Percentiles rank a stretch among this genome's conserved stretches.
These are phyloP conservation scores for Lobosporangium transversale DNA, from an alignment of 192 early-diverging fungal genomes.

Conservation along the genomic window DNA sequence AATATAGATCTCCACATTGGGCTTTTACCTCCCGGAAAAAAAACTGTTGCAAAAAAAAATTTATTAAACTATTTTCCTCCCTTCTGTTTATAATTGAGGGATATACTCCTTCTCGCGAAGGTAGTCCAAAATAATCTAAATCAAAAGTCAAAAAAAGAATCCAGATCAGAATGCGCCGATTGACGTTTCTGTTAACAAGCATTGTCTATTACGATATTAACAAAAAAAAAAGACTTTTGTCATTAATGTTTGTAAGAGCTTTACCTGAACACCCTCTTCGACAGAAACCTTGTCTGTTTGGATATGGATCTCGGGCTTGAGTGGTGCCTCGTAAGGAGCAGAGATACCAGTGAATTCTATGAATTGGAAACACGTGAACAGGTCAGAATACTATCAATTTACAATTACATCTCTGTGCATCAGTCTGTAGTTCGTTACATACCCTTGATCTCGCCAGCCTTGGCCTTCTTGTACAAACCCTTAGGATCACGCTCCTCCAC, in stretches of 20 bases:
- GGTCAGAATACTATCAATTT: too few relatives aligned
- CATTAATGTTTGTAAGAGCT: not conserved
- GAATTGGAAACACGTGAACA: too few relatives aligned
- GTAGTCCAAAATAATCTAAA: conserved; percentile 47
- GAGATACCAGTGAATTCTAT: conserved; percentile 93
- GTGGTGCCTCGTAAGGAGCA: conserved; percentile 90
- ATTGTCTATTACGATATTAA: too few relatives aligned
- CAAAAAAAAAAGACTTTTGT: too few relatives aligned
- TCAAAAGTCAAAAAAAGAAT: too few relatives aligned
- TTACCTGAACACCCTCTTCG: conserved; percentile 72
- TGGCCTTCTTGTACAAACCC: conserved; percentile 96
- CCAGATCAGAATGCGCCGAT: too few relatives aligned
- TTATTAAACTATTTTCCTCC: too few relatives aligned
- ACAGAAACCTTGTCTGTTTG: conserved; percentile 79
- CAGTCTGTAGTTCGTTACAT: too few relatives aligned
- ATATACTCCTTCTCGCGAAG: conserved; percentile 41
- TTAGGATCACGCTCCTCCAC: conserved; percentile 94
- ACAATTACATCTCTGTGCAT: not conserved
- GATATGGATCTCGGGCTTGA: conserved; percentile 86
- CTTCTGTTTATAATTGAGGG: conserved; percentile 23
- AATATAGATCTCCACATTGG: too few relatives aligned
- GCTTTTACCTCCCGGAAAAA: too few relatives aligned
- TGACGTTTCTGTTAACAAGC: too few relatives aligned
- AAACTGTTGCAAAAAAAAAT: too few relatives aligned
- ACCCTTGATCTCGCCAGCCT: conserved; percentile 90